These are phyloP conservation scores for Aureobasidium sp. DNA, from an alignment of 2,329 filamentous ascomycete species.

Conservation along the genomic window DNA sequence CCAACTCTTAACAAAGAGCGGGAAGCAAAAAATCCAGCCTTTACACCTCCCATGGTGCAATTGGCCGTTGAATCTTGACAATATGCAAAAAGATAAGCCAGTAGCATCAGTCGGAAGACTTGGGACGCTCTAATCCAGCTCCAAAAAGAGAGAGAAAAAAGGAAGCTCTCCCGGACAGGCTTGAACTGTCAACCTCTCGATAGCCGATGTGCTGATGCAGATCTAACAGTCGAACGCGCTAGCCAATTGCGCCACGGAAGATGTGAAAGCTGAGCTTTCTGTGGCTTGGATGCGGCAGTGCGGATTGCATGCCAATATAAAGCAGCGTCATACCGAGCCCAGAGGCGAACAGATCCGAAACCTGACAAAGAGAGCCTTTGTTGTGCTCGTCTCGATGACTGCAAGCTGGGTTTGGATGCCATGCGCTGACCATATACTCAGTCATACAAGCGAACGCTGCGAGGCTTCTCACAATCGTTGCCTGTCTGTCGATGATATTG, in stretches of 20 bases:
- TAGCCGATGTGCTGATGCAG: not conserved
- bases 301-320: not conserved
- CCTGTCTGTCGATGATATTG: no score
- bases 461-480: not conserved
- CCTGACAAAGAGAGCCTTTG: not conserved
- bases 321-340: not conserved
- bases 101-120: not conserved
- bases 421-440: not conserved
- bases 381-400: not conserved
- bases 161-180: not conserved
- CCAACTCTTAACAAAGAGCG: not conserved
- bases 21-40: not conserved
- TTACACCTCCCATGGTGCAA: not conserved
- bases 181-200: constrained; percentile 1
- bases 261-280: not conserved
- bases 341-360: not conserved
- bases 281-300: not conserved
- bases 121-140: no score
- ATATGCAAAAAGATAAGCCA: not conserved
- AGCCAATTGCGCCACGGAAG: constrained; percentile 10
- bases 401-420: not conserved
- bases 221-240: constrained; percentile 7
- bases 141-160: not conserved
- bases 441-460: not conserved
- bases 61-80: not conserved